Conservation (phyloP, 805 yeast genomes). For the Pichia occidentalis region DNA sequence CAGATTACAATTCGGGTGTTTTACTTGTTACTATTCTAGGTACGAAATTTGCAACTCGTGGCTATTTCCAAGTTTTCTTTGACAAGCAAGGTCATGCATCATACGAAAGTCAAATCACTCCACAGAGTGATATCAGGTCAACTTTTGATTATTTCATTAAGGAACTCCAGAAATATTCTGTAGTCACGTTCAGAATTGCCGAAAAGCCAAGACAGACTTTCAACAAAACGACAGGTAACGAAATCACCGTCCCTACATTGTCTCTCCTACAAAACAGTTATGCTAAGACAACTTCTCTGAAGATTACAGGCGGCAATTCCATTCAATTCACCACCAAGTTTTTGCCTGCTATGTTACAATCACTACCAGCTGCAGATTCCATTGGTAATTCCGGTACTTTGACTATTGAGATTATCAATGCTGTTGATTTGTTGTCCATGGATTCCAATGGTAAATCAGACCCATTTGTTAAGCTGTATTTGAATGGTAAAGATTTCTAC, state of each 20-base stretch:
- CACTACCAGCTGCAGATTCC: slow-evolving; percentile 68
- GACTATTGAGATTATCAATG: slow-evolving; percentile 54
- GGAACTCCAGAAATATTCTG: slow-evolving; percentile 66
- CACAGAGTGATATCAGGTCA: slow-evolving; percentile 31
- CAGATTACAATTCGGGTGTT: slow-evolving; percentile 65
- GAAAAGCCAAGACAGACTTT: slow-evolving; percentile 50
- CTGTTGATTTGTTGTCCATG: slow-evolving; percentile 69
- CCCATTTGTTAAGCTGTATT: slow-evolving; percentile 69
- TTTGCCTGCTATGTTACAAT: slow-evolving; percentile 62
- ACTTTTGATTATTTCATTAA: slow-evolving; percentile 72
- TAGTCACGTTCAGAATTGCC: slow-evolving; percentile 53
- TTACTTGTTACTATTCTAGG: slow-evolving; percentile 60
- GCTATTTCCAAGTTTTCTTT: slow-evolving; percentile 66
- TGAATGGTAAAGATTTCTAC: slow-evolving; percentile 58
- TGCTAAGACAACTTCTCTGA: slow-evolving; percentile 49
- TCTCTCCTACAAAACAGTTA: slow-evolving; percentile 63
- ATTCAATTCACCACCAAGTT: slow-evolving; percentile 59
- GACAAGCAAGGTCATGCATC: slow-evolving; percentile 69
- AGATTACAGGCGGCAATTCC: slow-evolving; percentile 43
- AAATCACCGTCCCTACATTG: slow-evolving; percentile 57
- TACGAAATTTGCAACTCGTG: slow-evolving; percentile 50
- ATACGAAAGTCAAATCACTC: slow-evolving; percentile 47
- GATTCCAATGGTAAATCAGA: slow-evolving; percentile 92
- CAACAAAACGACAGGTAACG: slow-evolving; percentile 52
- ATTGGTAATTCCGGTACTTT: slow-evolving; percentile 70